Base-by-base conservation (phyloP, 768 basidiomycete species). In the Chalciporus pseudorubinellus region DNA sequence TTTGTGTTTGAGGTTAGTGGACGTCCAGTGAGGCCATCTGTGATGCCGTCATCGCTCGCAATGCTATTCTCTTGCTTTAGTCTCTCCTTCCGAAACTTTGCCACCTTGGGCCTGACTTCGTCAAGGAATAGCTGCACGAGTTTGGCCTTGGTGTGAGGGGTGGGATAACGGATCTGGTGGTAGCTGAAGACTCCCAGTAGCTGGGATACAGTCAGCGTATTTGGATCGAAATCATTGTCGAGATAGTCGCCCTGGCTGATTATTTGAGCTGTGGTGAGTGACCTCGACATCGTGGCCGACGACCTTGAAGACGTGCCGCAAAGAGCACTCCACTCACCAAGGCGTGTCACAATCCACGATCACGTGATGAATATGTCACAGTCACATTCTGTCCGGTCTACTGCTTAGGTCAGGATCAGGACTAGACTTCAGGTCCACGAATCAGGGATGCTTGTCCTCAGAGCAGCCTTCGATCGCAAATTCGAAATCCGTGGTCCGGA, bases 31-130 rank as follows among this genome's bases (percentile, higher is more conserved):
- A 83, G 55, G 19, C 91, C 91, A 66, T 93, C 88, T 34, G 74
- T 82, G 46, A 93, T 92, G 5, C 90, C 91, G 50, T 89, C 84
- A 53, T 89, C 87, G 60, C 89, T 92, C 6, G 92, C 83, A 45
- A 77, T 67, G 56, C 87, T 90, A 46, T 82, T 84, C 65, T 82
- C 79, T 56, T 76, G 80, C 71, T 81, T 82, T 34, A 84, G 51
- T 41, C 82, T 75, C 55, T 91, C 84, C 52, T 77, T 83, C 66
- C 79, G 83, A 50, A 87, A 70, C 57, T 81, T 82, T 22, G 65
- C 62, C 11, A 77, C 70, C 48, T 80, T 79, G 18, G 81, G 69
- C 64, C 81, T 87, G 56, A 93, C 78, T 73, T 92, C 80, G 44
- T 86, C 80, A 53, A 88, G 82, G 70, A 92, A 93, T n/a, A 84